Percentiles rank a stretch among this genome's conserved stretches.
Conservation (phyloP, 257 asterid species). For the Solanum etuberosum region DNA sequence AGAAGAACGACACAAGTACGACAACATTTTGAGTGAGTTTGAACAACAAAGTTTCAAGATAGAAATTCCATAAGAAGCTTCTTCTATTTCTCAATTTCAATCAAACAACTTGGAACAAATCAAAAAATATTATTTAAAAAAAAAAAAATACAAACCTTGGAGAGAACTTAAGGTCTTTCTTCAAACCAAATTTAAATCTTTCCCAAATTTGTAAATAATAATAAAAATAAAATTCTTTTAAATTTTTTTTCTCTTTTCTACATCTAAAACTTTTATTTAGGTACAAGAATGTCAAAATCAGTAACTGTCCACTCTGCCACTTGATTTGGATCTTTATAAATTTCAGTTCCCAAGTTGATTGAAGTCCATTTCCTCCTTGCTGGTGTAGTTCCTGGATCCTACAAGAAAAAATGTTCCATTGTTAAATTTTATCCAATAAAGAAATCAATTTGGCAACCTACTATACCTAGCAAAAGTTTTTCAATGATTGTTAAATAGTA, state of each 20-base stretch:
- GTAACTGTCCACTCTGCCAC: conserved; percentile 82
- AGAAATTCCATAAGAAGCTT: not conserved
- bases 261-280: not conserved
- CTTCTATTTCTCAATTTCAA: not conserved
- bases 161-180: not conserved
- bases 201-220: not conserved
- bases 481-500: not conserved
- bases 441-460: not conserved
- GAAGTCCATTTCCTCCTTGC: conserved; percentile 63
- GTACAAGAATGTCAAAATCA: conserved; percentile 58
- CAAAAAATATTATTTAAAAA: not conserved
- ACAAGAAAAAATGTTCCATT: conserved; percentile 3
- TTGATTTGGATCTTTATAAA: conserved; percentile 47
- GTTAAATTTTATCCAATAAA: not conserved
- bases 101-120: not conserved
- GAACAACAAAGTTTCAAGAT: not conserved
- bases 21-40: not conserved
- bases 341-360: conserved; percentile 64
- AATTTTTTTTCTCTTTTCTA: not conserved
- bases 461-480: not conserved
- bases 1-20: rapidly evolving
- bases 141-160: not conserved
- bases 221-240: no score
- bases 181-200: not conserved
- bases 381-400: conserved; percentile 67